Conservation (phyloP, 75 land plant genomes). For the Sequoiadendron giganteum region DNA sequence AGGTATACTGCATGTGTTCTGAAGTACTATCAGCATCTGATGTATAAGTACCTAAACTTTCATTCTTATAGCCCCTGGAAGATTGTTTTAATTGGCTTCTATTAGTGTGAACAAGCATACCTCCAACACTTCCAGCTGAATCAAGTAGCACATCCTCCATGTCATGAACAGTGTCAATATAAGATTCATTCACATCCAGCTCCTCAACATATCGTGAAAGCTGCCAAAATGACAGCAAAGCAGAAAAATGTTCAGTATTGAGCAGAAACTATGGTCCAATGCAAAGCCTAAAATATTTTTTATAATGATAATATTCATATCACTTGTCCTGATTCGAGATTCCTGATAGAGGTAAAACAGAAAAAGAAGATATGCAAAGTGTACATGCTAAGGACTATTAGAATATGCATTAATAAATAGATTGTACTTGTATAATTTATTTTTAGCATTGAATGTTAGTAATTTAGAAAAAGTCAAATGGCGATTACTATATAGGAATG, state of each 20-base stretch:
- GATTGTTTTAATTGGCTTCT: constrained; percentile 10
- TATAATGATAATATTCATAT: background rate
- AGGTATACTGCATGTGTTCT: background rate
- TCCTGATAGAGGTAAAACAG: background rate
- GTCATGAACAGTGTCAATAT: constrained; percentile 79
- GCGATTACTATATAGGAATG: background rate
- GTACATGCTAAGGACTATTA: background rate
- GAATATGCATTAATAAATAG: background rate
- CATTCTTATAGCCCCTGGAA: constrained; percentile 49
- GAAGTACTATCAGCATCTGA: constrained; percentile 46
- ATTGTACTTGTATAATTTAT: background rate
- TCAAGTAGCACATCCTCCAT: constrained; percentile 93
- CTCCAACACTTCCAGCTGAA: constrained; percentile 39
- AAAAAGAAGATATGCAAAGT: background rate
- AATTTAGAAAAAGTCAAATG: background rate
- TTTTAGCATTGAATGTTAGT: background rate
- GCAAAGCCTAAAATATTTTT: background rate
- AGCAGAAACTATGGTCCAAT: background rate
- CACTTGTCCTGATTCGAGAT: background rate
- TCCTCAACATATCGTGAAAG: constrained; percentile 53
- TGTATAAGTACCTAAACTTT: constrained; percentile 69
- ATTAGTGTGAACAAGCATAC: constrained; percentile 19
- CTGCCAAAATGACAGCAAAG: constrained; percentile 16
- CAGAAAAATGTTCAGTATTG: background rate
- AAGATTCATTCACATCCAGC: constrained; percentile 46